A percentile compares a stretch with the other conserved stretches of the same genome.
Evolutionary conservation across 441 rosid genomes (phyloP).

Genomic region (Gossypium davidsonii): DNA sequence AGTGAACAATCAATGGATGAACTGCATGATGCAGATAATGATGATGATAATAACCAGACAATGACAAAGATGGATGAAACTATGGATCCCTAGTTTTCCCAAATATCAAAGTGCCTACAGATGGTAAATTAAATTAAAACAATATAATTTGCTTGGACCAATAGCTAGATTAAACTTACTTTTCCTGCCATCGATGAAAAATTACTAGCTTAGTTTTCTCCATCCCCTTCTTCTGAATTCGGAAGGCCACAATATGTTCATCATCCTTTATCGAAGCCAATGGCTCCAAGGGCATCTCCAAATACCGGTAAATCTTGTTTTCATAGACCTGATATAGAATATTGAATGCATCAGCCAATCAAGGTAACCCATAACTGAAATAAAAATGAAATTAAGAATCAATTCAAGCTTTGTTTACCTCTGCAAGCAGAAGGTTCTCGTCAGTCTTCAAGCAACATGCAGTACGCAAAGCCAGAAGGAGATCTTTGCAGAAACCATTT

Average conservation of each 20-base stretch:
- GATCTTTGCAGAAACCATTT: conserved; percentile 49
- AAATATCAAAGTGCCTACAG: background rate
- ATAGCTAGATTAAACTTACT: conserved; percentile 34
- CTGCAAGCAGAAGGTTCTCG: conserved; percentile 53
- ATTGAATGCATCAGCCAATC: conserved; percentile 19
- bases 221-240: conserved; percentile 40
- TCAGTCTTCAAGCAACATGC: conserved; percentile 57
- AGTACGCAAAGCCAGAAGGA: conserved; percentile 39
- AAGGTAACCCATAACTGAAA: background rate
- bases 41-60: background rate
- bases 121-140: background rate
- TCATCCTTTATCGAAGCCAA: conserved; percentile 42
- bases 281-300: conserved; percentile 35
- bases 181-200: conserved; percentile 46
- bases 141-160: background rate
- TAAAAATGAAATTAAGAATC: background rate
- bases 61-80: background rate
- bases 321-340: conserved; percentile 37
- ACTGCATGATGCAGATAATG: background rate
- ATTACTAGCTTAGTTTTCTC: conserved; percentile 69
- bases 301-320: conserved; percentile 35
- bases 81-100: background rate
- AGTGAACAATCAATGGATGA: background rate
- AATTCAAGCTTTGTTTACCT: conserved; percentile 31
- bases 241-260: conserved; percentile 56